A percentile compares a stretch with the other conserved stretches of the same genome.
phyloP scores from a whole-genome alignment of 306 rosid species.

The Fragaria vesca region DNA sequence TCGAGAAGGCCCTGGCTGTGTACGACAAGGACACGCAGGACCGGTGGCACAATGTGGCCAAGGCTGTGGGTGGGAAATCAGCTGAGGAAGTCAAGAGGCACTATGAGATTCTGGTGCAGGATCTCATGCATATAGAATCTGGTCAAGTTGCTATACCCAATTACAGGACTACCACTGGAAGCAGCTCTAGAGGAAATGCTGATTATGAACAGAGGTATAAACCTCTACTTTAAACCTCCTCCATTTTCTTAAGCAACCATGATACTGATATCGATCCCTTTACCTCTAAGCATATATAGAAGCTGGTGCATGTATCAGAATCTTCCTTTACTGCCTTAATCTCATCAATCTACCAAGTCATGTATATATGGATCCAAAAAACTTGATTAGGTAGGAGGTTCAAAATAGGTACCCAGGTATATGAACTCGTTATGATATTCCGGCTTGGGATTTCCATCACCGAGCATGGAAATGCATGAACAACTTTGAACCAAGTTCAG shows the following conservation, averaged over 20 bases:
- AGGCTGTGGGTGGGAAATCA: conserved; percentile 81
- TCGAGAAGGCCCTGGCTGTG: conserved; percentile 87
- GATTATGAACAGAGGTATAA: conserved; percentile 51
- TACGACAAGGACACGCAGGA: conserved; percentile 76
- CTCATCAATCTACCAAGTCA: not conserved
- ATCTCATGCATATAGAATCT: conserved; percentile 67
- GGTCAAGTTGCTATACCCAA: conserved; percentile 71
- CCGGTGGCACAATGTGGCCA: conserved; percentile 88
- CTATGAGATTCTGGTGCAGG: conserved; percentile 76
- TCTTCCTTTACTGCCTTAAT: not conserved
- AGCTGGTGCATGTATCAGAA: not conserved
- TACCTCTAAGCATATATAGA: not conserved
- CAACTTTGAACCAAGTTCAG: not conserved
- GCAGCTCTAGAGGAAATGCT: conserved; percentile 33
- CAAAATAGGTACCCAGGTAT: not conserved
- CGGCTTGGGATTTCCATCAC: not conserved
- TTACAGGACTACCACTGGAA: conserved; percentile 39
- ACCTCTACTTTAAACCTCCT: not conserved
- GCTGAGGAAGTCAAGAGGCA: conserved; percentile 66
- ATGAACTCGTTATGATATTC: not conserved
- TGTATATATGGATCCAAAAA: not conserved
- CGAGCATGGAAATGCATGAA: not conserved
- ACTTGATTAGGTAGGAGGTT: not conserved
- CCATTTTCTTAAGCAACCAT: not conserved
- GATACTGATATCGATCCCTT: not conserved